These are phyloP conservation scores for Yamadazyma ubonensis DNA, from an alignment of 805 yeast species.

Conservation along the genomic window DNA sequence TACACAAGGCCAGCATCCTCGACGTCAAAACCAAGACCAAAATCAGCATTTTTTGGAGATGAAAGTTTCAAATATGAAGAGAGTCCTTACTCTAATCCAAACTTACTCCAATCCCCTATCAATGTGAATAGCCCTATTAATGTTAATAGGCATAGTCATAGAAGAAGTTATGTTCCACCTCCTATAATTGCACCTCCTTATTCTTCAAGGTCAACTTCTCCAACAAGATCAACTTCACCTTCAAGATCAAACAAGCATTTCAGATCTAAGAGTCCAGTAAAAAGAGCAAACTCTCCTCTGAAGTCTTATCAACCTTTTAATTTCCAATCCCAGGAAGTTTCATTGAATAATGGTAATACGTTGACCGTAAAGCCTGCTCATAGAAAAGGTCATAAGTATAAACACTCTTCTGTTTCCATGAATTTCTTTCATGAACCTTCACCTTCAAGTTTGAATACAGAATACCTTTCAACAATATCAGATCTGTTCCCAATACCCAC, in stretches of 20 bases:
- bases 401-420: constrained; percentile 95
- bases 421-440: constrained; percentile 94
- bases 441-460: constrained; percentile 32
- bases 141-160: constrained; percentile 1
- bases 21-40: constrained; percentile 29
- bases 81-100: constrained; percentile 5
- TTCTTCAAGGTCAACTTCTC: constrained; percentile 26
- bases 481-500: constrained; percentile 73
- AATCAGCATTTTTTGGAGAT: constrained; percentile 33
- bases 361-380: constrained; percentile 54
- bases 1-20: constrained; percentile 13
- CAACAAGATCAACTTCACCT: constrained; percentile 28
- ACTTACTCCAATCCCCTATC: constrained; percentile 2
- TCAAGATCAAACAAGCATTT: constrained; percentile 27
- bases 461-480: constrained; percentile 59
- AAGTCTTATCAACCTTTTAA: constrained; percentile 54
- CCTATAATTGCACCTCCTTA: constrained; percentile 17
- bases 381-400: constrained; percentile 92
- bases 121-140: no score
- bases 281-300: constrained; percentile 21
- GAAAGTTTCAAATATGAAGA: constrained; percentile 18
- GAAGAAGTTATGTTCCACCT: constrained; percentile 15
- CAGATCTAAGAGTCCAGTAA: constrained; percentile 31
- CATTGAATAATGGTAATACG: constrained; percentile 27
- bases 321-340: constrained; percentile 54